phyloP scores from a whole-genome alignment of 108 stramenopile species.

The Nitzschia sp. region DNA sequence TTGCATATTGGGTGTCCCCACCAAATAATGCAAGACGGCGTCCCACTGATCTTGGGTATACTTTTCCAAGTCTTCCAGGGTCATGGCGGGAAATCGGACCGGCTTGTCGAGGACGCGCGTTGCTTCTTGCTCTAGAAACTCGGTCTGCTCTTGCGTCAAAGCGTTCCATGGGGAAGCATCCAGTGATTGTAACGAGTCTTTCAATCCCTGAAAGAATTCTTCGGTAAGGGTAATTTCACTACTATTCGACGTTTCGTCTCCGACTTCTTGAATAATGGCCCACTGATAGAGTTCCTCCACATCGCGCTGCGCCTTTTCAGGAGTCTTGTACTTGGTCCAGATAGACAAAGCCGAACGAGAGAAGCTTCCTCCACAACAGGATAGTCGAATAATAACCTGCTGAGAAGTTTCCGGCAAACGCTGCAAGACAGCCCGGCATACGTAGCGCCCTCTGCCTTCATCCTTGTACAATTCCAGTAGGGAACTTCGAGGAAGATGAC shows the following conservation, averaged over 20 bases:
- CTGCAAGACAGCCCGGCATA: constrained; percentile 58
- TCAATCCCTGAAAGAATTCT: constrained; percentile 46
- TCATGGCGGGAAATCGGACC: constrained; percentile 43
- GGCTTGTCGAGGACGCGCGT: constrained; percentile 14
- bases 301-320: background rate
- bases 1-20: constrained; percentile 63
- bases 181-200: constrained; percentile 41
- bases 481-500: constrained; percentile 15
- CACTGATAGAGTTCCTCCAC: constrained; percentile 45
- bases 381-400: constrained; percentile 50
- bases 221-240: constrained; percentile 34
- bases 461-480: constrained; percentile 52
- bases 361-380: constrained; percentile 58
- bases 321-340: constrained; percentile 37
- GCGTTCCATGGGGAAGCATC: constrained; percentile 54
- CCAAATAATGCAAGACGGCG: constrained; percentile 82
- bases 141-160: constrained; percentile 29
- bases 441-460: constrained; percentile 45
- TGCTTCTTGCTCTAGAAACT: constrained; percentile 39
- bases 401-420: constrained; percentile 43
- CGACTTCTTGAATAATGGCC: constrained; percentile 43
- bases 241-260: background rate
- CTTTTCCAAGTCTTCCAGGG: constrained; percentile 67
- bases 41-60: constrained; percentile 85
- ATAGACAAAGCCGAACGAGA: constrained; percentile 19